phyloP scores from a whole-genome alignment of 2,329 filamentous ascomycete genomes.

The Colletotrichum karsti region DNA sequence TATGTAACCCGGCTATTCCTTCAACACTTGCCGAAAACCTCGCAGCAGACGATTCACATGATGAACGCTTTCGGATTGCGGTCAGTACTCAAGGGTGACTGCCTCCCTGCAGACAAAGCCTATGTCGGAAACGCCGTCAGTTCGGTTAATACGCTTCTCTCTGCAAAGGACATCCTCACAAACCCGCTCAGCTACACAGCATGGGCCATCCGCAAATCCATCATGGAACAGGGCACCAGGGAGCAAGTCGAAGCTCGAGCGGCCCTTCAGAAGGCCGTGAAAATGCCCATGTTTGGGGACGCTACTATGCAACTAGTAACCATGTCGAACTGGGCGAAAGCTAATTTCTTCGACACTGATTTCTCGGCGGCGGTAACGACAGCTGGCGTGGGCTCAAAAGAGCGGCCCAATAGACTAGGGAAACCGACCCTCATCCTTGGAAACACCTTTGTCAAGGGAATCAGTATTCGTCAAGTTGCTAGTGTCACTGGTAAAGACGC shows the following conservation, averaged over 20 bases:
- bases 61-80: background rate
- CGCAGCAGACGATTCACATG: background rate
- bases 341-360: constrained; percentile 42
- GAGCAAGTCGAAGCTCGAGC: constrained; percentile 37
- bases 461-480: constrained; percentile 10
- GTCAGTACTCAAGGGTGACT: background rate
- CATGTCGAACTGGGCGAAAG: constrained; percentile 47
- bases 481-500: background rate
- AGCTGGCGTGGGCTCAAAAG: background rate
- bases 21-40: background rate
- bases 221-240: constrained; percentile 42
- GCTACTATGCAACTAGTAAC: constrained; percentile 38
- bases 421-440: background rate
- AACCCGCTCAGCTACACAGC: constrained; percentile 37
- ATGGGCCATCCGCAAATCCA: constrained; percentile 36
- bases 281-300: constrained; percentile 37
- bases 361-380: constrained; percentile 41
- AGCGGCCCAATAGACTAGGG: background rate
- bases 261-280: background rate
- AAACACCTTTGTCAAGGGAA: background rate
- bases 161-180: constrained; percentile 24
- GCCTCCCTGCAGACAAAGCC: background rate
- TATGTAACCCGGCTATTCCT: background rate
- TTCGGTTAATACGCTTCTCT: background rate
- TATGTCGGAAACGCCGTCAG: background rate